phyloP scores from a whole-genome alignment of 129 eudicot species.

The Rutidosis leptorrhynchoides region DNA sequence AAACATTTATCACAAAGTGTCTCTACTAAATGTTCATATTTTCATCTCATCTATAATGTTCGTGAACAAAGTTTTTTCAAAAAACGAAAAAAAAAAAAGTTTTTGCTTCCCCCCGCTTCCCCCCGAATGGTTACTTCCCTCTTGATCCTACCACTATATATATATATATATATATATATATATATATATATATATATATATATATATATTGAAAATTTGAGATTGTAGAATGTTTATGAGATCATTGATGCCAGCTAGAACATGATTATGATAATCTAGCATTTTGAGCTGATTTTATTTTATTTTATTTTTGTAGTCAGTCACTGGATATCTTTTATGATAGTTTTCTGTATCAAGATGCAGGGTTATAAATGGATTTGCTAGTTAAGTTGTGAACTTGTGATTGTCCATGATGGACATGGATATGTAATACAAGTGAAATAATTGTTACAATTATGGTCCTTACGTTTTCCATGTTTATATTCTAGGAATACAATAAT shows the following conservation, averaged over 20 bases:
- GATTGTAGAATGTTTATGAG: not conserved
- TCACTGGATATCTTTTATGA: conserved; percentile 6
- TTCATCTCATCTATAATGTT: too few relatives aligned
- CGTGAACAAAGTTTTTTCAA: too few relatives aligned
- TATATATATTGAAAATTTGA: not conserved
- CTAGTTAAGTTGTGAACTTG: conserved; percentile 1
- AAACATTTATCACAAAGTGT: too few relatives aligned
- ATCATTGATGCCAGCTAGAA: not conserved
- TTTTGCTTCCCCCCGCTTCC: too few relatives aligned
- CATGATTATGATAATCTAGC: not conserved
- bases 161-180: too few relatives aligned
- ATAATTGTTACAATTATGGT: conserved; percentile 7
- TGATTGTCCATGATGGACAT: not conserved
- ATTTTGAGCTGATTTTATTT: not conserved
- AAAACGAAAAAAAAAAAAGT: too few relatives aligned
- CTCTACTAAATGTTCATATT: too few relatives aligned
- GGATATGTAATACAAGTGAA: not conserved
- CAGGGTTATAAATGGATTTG: not conserved
- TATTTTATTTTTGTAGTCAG: not conserved
- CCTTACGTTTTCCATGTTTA: conserved; percentile 13
- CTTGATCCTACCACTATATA: too few relatives aligned
- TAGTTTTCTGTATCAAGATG: not conserved
- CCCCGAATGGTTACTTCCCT: too few relatives aligned
- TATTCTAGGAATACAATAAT: conserved; percentile 40
- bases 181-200: too few relatives aligned